Evolutionary conservation across 306 rosid genomes (phyloP).

Genomic region (Begonia peltatifolia): DNA sequence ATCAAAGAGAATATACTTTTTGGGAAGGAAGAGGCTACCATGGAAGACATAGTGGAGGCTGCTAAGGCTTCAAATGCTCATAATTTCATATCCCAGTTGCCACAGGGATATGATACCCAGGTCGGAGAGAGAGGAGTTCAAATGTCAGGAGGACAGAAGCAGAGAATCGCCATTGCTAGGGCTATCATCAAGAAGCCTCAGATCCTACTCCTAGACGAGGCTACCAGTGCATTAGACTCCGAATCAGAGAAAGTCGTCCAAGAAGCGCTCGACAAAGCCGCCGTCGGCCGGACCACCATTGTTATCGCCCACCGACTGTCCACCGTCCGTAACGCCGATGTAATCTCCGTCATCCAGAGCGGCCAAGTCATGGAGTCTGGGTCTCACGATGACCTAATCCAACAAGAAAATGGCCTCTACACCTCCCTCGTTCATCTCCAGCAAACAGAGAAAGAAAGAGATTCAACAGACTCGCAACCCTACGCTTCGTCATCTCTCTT

Average conservation of each 20-base stretch:
- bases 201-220: conserved; percentile 79
- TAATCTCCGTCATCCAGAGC: conserved; percentile 52
- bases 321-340: conserved; percentile 45
- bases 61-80: conserved; percentile 81
- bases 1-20: conserved; percentile 60
- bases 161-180: conserved; percentile 84
- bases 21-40: conserved; percentile 64
- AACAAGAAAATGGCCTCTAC: not conserved
- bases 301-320: conserved; percentile 69
- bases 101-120: conserved; percentile 62
- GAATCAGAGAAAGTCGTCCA: conserved; percentile 58
- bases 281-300: conserved; percentile 63
- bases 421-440: not conserved
- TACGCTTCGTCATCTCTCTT: too few relatives aligned
- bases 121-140: conserved; percentile 78
- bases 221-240: conserved; percentile 83
- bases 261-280: conserved; percentile 62
- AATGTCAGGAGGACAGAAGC: conserved; percentile 78
- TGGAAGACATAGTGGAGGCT: conserved; percentile 35
- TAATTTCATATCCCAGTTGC: conserved; percentile 53
- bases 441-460: not conserved
- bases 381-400: conserved; percentile 48
- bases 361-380: conserved; percentile 62
- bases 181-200: conserved; percentile 59
- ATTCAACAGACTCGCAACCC: too few relatives aligned